phyloP scores from a whole-genome alignment of 495 filamentous ascomycete genomes.

The Aspergillus steynii region DNA sequence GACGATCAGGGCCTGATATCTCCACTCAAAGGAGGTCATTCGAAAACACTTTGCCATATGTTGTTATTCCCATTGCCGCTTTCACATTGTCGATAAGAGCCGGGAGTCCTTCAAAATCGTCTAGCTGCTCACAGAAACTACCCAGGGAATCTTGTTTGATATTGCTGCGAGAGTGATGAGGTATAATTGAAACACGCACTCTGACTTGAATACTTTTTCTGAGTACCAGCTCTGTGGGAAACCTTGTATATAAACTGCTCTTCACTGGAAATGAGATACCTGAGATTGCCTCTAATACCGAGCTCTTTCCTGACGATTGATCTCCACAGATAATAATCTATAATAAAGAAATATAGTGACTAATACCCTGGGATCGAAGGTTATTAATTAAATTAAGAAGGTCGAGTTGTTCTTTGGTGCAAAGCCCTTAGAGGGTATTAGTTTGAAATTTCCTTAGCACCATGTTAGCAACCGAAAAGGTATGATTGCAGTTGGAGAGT shows the following conservation, averaged over 20 bases:
- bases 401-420: slow-evolving; percentile 39
- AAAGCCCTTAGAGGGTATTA: slow-evolving; percentile 17
- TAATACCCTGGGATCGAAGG: slow-evolving; percentile 57
- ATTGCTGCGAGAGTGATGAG: slow-evolving; percentile 27
- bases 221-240: slow-evolving; percentile 59
- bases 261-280: slow-evolving; percentile 58
- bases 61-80: slow-evolving; percentile 50
- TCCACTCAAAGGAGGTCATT: slow-evolving; percentile 54
- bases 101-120: slow-evolving; percentile 35
- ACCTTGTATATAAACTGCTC: slow-evolving; percentile 55
- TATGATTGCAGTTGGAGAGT: too few species aligned
- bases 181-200: slow-evolving; percentile 40
- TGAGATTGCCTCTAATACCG: slow-evolving; percentile 66
- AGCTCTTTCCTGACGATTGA: slow-evolving; percentile 36
- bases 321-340: slow-evolving; percentile 68
- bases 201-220: slow-evolving; percentile 35
- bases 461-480: slow-evolving; percentile 9
- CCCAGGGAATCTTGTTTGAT: slow-evolving; percentile 23
- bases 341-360: slow-evolving; percentile 53
- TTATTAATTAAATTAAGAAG: slow-evolving; percentile 59
- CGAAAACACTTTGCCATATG: slow-evolving; percentile 38
- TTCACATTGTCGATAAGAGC: slow-evolving; percentile 52
- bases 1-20: slow-evolving; percentile 50
- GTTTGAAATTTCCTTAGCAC: slow-evolving; percentile 14
- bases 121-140: slow-evolving; percentile 35